A percentile compares a stretch with the other conserved stretches of the same genome.
These are phyloP conservation scores for Eucalyptus shirleyi DNA, from an alignment of 345 rosid genomes.

Conservation along the genomic window DNA sequence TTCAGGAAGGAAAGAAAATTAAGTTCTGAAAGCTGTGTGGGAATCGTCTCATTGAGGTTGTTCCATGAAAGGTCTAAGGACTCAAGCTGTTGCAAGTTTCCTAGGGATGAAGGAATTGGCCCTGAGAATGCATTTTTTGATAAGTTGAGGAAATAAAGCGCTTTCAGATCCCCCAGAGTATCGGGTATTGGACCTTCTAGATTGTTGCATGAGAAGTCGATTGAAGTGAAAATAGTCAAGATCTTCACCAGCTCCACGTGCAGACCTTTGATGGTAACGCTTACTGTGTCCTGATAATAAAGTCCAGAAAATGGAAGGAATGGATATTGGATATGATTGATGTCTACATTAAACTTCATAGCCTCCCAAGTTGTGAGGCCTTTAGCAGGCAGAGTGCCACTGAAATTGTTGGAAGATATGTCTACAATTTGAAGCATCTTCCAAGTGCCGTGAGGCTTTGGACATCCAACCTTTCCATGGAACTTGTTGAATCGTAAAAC, in stretches of 20 bases:
- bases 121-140: fast-evolving
- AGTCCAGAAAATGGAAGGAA: fast-evolving
- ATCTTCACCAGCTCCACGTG: no score
- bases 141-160: no score
- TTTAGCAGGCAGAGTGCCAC: fast-evolving
- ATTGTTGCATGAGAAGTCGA: no score
- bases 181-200: no score
- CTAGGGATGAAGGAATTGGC: background rate
- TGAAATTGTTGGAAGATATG: no score
- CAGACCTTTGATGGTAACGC: no score
- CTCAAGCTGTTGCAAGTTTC: background rate
- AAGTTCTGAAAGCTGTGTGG: background rate
- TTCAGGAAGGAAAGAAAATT: no score
- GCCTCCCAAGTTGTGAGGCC: fast-evolving
- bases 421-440: no score
- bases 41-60: slow-evolving; percentile 8
- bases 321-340: fast-evolving
- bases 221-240: no score
- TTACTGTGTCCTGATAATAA: no score
- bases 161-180: fast-evolving
- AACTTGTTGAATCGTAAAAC: no score
- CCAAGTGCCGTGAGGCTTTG: fast-evolving
- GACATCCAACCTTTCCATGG: fast-evolving
- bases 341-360: fast-evolving
- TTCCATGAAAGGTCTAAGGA: slow-evolving; percentile 19